Evolutionary conservation across 2,329 filamentous ascomycete species (phyloP), one percentile per base, ranked within the genome.

Genomic region (Parasarocladium wereldwijsianum): DNA sequence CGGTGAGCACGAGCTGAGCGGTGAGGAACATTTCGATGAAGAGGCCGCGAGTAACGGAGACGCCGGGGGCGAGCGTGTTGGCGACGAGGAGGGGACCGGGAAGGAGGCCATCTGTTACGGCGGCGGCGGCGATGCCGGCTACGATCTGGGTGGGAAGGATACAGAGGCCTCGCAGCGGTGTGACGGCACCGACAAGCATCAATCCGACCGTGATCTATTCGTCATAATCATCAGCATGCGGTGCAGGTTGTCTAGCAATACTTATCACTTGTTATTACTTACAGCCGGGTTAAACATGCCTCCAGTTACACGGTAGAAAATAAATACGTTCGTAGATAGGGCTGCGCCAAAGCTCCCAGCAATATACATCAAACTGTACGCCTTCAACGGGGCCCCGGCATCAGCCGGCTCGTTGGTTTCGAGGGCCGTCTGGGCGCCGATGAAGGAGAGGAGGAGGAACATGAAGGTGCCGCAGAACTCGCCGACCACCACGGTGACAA

Each of bases 1-100:
- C 68, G 3, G 72, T 66, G 31, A 79, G 57, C 6, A 77, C 64
- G 8, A 80, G 57, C 43, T 76, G 62, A 0, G 69, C 56, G 0
- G 74, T 79, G 21, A 77, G 56, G 41, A 78, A 73, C 54, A 74
- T 65, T 48, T 79, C 75, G 27, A 79, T 64, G 43, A 79, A 76
- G 23, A 79, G 53, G 6, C 74, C 75, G 35, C 70, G 71, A 0
- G 56, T 56, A 8, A 62, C 54, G 34, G 54, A 66, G 4, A 65
- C 57, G 9, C 61, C 63, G 8, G 56, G 54, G 2, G 58, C 58
- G 3, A 79, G 58, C 4, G 55, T 54, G n/a, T 73, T 78, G 28
- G 53, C 53, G 5, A 75, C 70, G 5, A 57, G 54, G 12, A 75
- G 45, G 3, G 56, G 50, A 1, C 66, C 70, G 0, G 73, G 72